phyloP scores from a whole-genome alignment of 768 basidiomycete genomes.

The Kwoniella europaea region DNA sequence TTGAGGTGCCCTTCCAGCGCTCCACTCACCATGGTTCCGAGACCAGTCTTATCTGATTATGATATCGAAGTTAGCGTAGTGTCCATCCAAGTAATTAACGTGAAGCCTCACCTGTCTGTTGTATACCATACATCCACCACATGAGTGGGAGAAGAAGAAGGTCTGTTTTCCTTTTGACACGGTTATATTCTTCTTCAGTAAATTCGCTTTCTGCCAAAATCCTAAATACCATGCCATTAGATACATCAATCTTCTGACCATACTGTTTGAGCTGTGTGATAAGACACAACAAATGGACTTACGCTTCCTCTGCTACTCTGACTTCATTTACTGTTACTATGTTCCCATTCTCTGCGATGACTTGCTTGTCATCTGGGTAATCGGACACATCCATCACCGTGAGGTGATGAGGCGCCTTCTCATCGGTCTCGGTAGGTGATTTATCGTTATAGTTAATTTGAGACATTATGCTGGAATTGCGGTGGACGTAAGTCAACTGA shows the following conservation, averaged over 20 bases:
- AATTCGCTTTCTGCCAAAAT: slow-evolving; percentile 34
- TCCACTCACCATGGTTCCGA: slow-evolving; percentile 20
- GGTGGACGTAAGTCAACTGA: too few relatives aligned
- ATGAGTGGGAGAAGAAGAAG: slow-evolving; percentile 33
- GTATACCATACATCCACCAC: slow-evolving; percentile 49
- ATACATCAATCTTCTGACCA: background rate
- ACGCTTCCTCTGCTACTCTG: slow-evolving; percentile 29
- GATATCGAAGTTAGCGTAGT: too few relatives aligned
- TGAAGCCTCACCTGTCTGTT: slow-evolving; percentile 21
- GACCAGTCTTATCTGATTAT: slow-evolving; percentile 31
- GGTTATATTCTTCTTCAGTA: slow-evolving; percentile 38
- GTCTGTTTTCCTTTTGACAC: slow-evolving; percentile 33
- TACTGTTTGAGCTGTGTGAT: background rate
- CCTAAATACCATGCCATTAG: background rate
- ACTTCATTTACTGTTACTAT: slow-evolving; percentile 23
- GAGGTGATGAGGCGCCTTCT: slow-evolving; percentile 13
- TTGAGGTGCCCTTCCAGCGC: background rate
- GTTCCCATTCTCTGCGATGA: slow-evolving; percentile 21
- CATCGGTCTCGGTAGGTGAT: background rate
- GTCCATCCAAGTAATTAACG: too few relatives aligned
- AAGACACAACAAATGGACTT: background rate
- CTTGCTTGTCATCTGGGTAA: slow-evolving; percentile 21
- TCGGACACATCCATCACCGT: slow-evolving; percentile 4
- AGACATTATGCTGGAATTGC: background rate
- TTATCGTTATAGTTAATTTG: background rate